Base-by-base conservation (phyloP, 2,329 filamentous ascomycete species). In the Neonectria sp. region DNA sequence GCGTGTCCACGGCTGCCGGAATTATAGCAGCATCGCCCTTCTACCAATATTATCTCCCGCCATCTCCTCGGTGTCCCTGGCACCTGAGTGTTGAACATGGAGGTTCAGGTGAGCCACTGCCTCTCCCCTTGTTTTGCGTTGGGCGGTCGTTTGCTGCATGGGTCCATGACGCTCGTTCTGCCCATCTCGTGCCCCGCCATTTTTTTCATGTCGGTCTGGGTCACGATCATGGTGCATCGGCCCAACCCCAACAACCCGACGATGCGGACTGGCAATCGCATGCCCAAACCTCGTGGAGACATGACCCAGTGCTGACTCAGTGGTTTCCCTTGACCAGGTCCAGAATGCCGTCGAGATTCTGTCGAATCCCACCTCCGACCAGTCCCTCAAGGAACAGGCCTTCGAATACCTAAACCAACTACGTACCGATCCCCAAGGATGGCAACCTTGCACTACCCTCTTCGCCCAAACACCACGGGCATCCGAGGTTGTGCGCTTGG, bases 311-410 rank as follows among this genome's bases (percentile, higher is more conserved):
- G 48, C 63, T 66, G 35, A 66, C 33, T 15, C 33, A 21, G 24
- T 49, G 24, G 69, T 75, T 27, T 73, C 69, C 35, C 67, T 48
- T 55, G 56, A 57, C 27, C 78, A 98, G 94, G 91, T 98, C 82
- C 93, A 96, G 84, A 95, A 94, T 85, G 96, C 96, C 82, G 96
- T 98, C 84, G 91, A 96, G 82, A 97, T 98, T 84, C 94, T 94
- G 82, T 96, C 91, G 85, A 92, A 95, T 82, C 93, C 94, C 67
- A 84, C 88, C 76, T 92, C 94, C 76, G 90, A 95, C 81, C 90
- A 89, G 77, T 83, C 86, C 72, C 87, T 97, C 78, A 95, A 95
- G 83, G 83, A 85, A 68, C 95, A 97, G 85, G 95, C 95, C 72
- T 93, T 93, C 80, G 90, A 94, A 61, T 97, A 93, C 81, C 86